phyloP scores from a whole-genome alignment of 208 protist species.

The Crithidia brevicula region DNA sequence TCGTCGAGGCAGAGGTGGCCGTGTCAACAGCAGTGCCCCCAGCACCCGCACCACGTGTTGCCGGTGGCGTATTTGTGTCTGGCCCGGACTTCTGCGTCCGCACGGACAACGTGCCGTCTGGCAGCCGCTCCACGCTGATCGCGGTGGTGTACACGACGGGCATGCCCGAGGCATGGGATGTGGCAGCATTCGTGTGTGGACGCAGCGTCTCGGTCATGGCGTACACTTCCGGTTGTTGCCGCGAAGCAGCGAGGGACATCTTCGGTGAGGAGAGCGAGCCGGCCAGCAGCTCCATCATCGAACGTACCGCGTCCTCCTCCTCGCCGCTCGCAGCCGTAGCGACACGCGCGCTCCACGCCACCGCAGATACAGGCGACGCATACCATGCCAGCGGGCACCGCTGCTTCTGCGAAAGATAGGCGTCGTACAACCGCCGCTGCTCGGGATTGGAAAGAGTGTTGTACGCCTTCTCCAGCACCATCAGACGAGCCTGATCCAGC shows the following conservation, averaged over 20 bases:
- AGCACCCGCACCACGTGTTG: neutral
- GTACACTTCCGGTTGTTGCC: neutral
- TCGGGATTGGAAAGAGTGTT: conserved; percentile 18
- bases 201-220: neutral
- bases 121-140: conserved; percentile 2
- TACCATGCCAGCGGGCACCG: neutral
- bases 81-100: conserved; percentile 6
- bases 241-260: neutral
- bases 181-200: neutral
- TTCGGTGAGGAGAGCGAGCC: neutral
- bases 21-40: neutral
- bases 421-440: conserved; percentile 18
- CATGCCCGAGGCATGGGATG: neutral
- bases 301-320: neutral
- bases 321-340: neutral
- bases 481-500: conserved; percentile 9
- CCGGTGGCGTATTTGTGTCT: neutral
- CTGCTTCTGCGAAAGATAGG: conserved; percentile 5
- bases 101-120: conserved; percentile 10
- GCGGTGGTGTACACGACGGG: conserved; percentile 17
- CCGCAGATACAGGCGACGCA: neutral
- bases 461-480: conserved; percentile 13
- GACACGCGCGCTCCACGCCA: neutral
- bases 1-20: too few species aligned
- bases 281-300: neutral